These are phyloP conservation scores for Elsinoe batatas DNA, from an alignment of 2,329 filamentous ascomycete species.

Conservation along the genomic window DNA sequence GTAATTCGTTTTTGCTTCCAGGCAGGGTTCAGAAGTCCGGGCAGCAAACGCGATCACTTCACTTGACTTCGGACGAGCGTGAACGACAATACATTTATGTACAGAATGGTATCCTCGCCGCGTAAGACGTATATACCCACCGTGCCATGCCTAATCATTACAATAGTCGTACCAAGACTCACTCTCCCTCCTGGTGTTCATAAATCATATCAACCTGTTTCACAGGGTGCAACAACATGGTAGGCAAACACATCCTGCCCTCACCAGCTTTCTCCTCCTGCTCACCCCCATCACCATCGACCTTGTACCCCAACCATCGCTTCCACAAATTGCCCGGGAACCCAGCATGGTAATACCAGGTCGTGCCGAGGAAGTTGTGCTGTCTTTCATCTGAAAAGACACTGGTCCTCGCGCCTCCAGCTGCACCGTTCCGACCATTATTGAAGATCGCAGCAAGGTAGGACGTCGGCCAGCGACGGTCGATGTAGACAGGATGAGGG, in stretches of 20 bases:
- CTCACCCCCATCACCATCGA: conserved; percentile 42
- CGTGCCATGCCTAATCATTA: neutral
- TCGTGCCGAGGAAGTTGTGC: conserved; percentile 44
- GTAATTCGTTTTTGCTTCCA: neutral
- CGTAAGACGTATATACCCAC: neutral
- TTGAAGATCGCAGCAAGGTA: conserved; percentile 49
- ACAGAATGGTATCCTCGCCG: conserved; percentile 2
- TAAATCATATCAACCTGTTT: conserved; percentile 41
- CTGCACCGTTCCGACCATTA: conserved; percentile 43
- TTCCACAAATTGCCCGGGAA: conserved; percentile 46
- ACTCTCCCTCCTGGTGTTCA: conserved; percentile 27
- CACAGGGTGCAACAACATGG: conserved; percentile 40
- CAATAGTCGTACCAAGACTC: neutral
- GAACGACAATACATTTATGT: neutral
- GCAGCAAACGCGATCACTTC: too few relatives aligned
- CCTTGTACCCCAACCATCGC: conserved; percentile 45
- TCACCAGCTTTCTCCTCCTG: conserved; percentile 35
- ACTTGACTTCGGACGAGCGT: too few relatives aligned
- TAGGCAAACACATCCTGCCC: conserved; percentile 41
- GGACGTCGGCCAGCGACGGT: conserved; percentile 45
- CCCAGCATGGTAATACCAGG: conserved; percentile 45
- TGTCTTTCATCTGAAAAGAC: conserved; percentile 43
- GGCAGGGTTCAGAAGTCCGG: neutral
- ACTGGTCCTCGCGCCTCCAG: conserved; percentile 38
- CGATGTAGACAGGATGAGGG: conserved; percentile 48